phyloP scores from a whole-genome alignment of 345 rosid species.

The Corchorus olitorius region DNA sequence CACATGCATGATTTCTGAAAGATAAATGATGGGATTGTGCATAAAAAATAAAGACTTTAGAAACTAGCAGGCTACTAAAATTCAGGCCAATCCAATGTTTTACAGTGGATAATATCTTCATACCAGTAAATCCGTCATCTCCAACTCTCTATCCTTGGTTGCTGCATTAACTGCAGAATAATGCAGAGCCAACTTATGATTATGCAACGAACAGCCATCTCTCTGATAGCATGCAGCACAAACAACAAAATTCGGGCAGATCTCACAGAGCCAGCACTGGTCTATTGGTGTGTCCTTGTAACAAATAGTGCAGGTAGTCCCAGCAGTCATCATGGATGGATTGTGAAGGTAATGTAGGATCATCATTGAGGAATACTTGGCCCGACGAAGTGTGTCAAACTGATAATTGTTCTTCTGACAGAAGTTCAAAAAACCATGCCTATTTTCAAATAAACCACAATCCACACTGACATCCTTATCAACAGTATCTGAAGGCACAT shows the following conservation, averaged over 20 bases:
- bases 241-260: constrained; percentile 33
- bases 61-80: background rate
- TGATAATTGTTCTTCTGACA: constrained; percentile 56
- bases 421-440: constrained; percentile 55
- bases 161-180: constrained; percentile 19
- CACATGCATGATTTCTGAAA: background rate
- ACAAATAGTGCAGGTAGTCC: constrained; percentile 42
- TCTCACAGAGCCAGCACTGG: constrained; percentile 37
- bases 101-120: background rate
- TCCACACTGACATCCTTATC: constrained; percentile 47
- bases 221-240: constrained; percentile 47
- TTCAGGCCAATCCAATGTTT: background rate
- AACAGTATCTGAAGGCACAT: constrained; percentile 42
- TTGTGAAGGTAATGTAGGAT: constrained; percentile 57
- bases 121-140: background rate
- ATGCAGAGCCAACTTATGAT: constrained; percentile 29
- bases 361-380: constrained; percentile 83
- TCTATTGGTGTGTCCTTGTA: constrained; percentile 31
- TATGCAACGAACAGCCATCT: constrained; percentile 23
- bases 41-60: background rate
- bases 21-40: background rate
- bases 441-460: constrained; percentile 47
- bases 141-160: background rate
- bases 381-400: constrained; percentile 67
- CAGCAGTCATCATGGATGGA: constrained; percentile 19